These are phyloP conservation scores for Penicillium capsulatum DNA, from an alignment of 2,329 filamentous ascomycete species.

Conservation along the genomic window DNA sequence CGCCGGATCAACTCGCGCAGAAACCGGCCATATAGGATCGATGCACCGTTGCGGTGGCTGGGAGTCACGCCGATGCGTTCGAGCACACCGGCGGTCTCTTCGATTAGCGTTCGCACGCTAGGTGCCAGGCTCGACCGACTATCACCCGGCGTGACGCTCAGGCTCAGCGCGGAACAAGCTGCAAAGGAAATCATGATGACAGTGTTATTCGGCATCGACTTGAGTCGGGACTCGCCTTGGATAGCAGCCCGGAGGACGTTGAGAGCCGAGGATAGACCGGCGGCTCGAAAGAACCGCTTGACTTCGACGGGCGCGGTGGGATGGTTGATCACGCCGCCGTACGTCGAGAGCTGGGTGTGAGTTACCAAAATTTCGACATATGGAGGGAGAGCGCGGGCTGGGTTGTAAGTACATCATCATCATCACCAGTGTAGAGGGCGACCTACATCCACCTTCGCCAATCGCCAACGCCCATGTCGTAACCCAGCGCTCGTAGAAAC, in stretches of 20 bases:
- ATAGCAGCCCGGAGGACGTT: constrained; percentile 71
- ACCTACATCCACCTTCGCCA: constrained; percentile 50
- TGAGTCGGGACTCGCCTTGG: constrained; percentile 64
- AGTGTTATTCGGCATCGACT: constrained; percentile 75
- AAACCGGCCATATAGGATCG: constrained; percentile 56
- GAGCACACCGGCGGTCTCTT: constrained; percentile 64
- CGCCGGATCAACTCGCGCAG: constrained; percentile 48
- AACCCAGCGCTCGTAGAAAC: constrained; percentile 63
- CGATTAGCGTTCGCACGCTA: constrained; percentile 61
- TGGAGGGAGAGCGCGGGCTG: constrained; percentile 52
- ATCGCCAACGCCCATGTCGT: constrained; percentile 59
- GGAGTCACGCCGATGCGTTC: constrained; percentile 65
- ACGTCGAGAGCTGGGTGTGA: constrained; percentile 69
- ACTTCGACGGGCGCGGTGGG: constrained; percentile 66
- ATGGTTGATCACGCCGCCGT: constrained; percentile 70
- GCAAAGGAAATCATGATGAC: constrained; percentile 76
- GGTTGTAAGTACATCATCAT: neutral
- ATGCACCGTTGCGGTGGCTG: constrained; percentile 63
- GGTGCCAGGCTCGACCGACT: constrained; percentile 56
- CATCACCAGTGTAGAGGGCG: neutral
- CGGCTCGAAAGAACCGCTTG: constrained; percentile 67
- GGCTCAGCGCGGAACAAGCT: constrained; percentile 63
- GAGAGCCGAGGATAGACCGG: constrained; percentile 66
- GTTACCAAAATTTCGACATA: constrained; percentile 72
- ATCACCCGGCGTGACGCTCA: constrained; percentile 57